Evolutionary conservation across 148 eudicot genomes (phyloP).

Genomic region (Persicaria maculosa): DNA sequence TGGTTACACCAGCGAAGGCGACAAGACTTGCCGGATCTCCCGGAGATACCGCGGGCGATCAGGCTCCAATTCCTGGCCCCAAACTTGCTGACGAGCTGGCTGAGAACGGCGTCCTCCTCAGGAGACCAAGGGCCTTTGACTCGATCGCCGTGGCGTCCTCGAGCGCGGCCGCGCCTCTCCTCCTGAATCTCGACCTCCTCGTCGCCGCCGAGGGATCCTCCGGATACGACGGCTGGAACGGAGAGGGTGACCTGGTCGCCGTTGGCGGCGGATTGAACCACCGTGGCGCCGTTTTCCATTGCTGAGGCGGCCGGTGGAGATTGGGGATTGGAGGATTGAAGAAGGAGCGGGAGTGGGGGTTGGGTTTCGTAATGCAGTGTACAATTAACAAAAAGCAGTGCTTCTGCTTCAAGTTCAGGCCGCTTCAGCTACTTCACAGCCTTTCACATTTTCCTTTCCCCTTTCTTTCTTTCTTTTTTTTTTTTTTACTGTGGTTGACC

Average conservation of each 20-base stretch:
- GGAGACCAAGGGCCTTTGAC: slow-evolving; percentile 68
- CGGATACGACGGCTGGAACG: not conserved
- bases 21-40: slow-evolving; percentile 71
- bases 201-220: slow-evolving; percentile 2
- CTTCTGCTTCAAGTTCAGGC: not conserved
- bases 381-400: not conserved
- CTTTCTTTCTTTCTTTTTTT: too few relatives aligned
- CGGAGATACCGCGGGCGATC: slow-evolving; percentile 50
- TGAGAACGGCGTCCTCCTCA: slow-evolving; percentile 47
- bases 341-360: slow-evolving; percentile 6
- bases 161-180: not conserved
- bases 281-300: not conserved
- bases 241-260: not conserved
- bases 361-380: slow-evolving; percentile 5
- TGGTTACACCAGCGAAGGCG: slow-evolving; percentile 72
- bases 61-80: slow-evolving; percentile 68
- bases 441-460: not conserved
- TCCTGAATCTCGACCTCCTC: slow-evolving; percentile 1
- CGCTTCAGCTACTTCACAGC: not conserved
- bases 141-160: slow-evolving; percentile 21
- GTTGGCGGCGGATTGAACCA: not conserved
- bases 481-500: too few relatives aligned
- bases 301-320: not conserved
- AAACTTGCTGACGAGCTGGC: slow-evolving; percentile 41
- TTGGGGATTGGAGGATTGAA: not conserved